Evolutionary conservation across 2,329 filamentous ascomycete species (phyloP).

Genomic region (Ascochyta clinopodiicola): DNA sequence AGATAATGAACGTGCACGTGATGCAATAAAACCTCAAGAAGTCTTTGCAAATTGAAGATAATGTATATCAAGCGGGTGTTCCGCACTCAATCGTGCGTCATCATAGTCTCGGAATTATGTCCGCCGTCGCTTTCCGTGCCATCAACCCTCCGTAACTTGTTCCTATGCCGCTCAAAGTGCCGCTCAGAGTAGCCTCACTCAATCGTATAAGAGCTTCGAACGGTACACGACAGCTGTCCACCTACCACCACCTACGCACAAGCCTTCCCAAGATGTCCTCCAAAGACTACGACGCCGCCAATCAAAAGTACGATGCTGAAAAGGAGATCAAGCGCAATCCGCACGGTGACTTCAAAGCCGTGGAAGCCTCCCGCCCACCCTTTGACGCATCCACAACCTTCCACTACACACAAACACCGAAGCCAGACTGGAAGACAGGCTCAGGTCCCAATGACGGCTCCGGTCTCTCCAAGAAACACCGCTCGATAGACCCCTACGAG

Average conservation of each 20-base stretch:
- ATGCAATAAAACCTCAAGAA: no score
- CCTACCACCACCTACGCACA: not conserved
- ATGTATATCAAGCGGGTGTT: conserved; percentile 14
- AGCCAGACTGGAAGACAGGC: conserved; percentile 71
- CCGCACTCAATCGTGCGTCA: conserved; percentile 3
- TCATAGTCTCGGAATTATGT: conserved; percentile 22
- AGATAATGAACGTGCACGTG: no score
- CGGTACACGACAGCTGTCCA: not conserved
- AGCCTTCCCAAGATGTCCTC: conserved; percentile 7
- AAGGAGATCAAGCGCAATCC: conserved; percentile 65
- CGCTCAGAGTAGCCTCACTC: not conserved
- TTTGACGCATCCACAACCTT: conserved; percentile 61
- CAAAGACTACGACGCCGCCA: not conserved
- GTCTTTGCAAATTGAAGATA: conserved; percentile 1
- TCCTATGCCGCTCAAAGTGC: conserved; percentile 5
- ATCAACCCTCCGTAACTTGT: conserved; percentile 1
- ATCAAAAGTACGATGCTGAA: conserved; percentile 53
- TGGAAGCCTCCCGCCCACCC: conserved; percentile 69
- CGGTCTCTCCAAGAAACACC: conserved; percentile 64
- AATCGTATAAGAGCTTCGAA: conserved; percentile 6
- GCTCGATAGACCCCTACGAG: conserved; percentile 82
- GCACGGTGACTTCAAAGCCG: conserved; percentile 76
- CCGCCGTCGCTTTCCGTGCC: conserved; percentile 25
- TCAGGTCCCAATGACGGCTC: conserved; percentile 67
- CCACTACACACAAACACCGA: conserved; percentile 67